A percentile compares a stretch with the other conserved stretches of the same genome.
Conservation (phyloP, 1,284 basidiomycete genomes). For the Ceratorhiza oryzae-sativae region DNA sequence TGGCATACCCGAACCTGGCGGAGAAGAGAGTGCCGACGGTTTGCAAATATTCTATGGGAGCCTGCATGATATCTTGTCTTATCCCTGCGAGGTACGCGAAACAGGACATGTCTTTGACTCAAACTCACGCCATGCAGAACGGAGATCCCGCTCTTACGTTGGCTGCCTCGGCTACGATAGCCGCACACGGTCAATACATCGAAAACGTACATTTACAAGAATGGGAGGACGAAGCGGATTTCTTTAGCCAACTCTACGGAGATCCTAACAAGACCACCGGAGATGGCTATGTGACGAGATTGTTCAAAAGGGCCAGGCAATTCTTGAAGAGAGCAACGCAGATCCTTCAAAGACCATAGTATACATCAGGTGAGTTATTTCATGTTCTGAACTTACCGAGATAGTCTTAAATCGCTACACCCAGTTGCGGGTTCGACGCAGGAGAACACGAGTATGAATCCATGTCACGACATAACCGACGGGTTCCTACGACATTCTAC, state of each 20-base stretch:
- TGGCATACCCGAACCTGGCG: slow-evolving; percentile 37
- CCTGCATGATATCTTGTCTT: slow-evolving; percentile 89
- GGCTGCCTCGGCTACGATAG: slow-evolving; percentile 80
- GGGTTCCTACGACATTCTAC: slow-evolving; percentile 89
- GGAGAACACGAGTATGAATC: slow-evolving; percentile 89
- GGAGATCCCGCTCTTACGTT: slow-evolving; percentile 80
- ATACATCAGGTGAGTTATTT: slow-evolving; percentile 78
- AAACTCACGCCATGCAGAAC: slow-evolving; percentile 58
- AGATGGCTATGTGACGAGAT: slow-evolving; percentile 61
- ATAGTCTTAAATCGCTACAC: background rate
- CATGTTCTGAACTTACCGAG: background rate
- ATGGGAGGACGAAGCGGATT: slow-evolving; percentile 77
- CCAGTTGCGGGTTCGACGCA: slow-evolving; percentile 89
- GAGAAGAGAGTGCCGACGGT: slow-evolving; percentile 54
- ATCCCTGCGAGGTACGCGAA: slow-evolving; percentile 82
- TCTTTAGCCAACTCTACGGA: slow-evolving; percentile 77
- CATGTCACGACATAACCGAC: slow-evolving; percentile 93
- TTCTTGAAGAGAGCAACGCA: slow-evolving; percentile 76
- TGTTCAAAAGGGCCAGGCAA: slow-evolving; percentile 75
- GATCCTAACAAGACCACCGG: slow-evolving; percentile 43
- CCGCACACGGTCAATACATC: slow-evolving; percentile 86
- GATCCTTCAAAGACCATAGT: slow-evolving; percentile 76
- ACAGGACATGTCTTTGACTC: background rate
- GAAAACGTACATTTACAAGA: slow-evolving; percentile 89
- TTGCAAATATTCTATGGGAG: slow-evolving; percentile 86